Percentiles rank a stretch among this genome's conserved stretches.
Evolutionary conservation across 805 yeast genomes (phyloP).

Genomic region (Nakazawaea holstii): DNA sequence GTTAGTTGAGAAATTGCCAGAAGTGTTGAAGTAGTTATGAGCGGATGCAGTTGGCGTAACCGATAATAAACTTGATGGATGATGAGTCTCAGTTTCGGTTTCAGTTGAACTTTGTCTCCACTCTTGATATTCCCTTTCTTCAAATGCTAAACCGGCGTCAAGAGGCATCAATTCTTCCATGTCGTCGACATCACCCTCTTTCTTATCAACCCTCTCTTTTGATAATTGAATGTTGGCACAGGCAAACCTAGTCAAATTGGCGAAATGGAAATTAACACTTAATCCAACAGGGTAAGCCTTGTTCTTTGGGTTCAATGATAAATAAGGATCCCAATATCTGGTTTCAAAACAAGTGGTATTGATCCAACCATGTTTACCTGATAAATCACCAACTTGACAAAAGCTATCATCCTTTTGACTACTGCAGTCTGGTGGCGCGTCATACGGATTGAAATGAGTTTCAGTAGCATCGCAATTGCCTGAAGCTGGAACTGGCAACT

Average conservation of each 20-base stretch:
- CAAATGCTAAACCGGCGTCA: background rate
- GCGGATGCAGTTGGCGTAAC: background rate
- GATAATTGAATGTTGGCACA: conserved; percentile 52
- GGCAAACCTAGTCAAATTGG: conserved; percentile 50
- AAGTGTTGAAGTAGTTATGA: no score
- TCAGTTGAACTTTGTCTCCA: no score
- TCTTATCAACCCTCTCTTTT: conserved; percentile 18
- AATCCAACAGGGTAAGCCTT: conserved; percentile 56
- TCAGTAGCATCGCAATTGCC: conserved; percentile 53
- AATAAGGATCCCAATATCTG: conserved; percentile 56
- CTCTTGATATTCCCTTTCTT: background rate
- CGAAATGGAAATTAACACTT: conserved; percentile 52
- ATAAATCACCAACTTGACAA: conserved; percentile 71
- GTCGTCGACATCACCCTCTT: conserved; percentile 14
- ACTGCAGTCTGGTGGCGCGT: conserved; percentile 50
- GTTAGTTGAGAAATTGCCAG: no score
- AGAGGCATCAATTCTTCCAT: conserved; percentile 10
- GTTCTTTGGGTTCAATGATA: conserved; percentile 53
- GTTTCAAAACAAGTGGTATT: conserved; percentile 65
- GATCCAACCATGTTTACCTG: conserved; percentile 74
- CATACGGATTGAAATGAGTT: conserved; percentile 59
- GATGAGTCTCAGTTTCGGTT: background rate
- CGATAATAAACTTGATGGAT: background rate
- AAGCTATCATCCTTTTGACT: conserved; percentile 42
- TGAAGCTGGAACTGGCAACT: conserved; percentile 42